Evolutionary conservation across 495 filamentous ascomycete species (phyloP).

Genomic region (Peziza echinospora): DNA sequence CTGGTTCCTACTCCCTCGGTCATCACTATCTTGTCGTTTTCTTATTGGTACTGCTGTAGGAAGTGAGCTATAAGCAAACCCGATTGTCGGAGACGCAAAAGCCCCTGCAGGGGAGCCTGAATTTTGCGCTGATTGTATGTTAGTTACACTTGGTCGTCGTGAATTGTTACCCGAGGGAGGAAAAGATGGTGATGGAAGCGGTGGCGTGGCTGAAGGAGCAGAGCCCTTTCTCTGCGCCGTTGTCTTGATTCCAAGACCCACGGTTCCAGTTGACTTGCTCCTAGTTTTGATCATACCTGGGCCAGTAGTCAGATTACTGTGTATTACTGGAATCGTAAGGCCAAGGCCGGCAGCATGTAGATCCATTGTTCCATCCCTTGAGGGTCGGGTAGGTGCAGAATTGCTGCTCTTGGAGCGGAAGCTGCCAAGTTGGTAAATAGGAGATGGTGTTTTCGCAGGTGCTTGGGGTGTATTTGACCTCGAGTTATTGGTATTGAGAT

Average conservation of each 20-base stretch:
- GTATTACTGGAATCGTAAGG: conserved; percentile 12
- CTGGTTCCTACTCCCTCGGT: conserved; percentile 5
- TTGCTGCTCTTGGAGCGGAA: conserved; percentile 10
- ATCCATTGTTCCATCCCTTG: conserved; percentile 11
- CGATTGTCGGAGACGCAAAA: neutral
- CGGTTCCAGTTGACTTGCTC: conserved; percentile 15
- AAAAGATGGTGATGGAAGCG: conserved; percentile 2
- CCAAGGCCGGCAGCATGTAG: conserved; percentile 10
- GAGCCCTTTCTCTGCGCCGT: conserved; percentile 8
- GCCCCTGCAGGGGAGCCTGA: too few relatives aligned
- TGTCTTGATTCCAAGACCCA: conserved; percentile 10
- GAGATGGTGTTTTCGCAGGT: conserved; percentile 5
- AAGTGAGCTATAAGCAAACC: conserved; percentile 5
- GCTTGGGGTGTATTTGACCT: neutral
- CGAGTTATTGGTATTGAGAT: neutral
- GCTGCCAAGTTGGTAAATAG: conserved; percentile 4
- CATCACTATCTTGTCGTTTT: conserved; percentile 4
- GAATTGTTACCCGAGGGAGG: neutral
- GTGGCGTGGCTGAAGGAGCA: conserved; percentile 12
- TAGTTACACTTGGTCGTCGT: neutral
- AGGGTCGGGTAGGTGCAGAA: conserved; percentile 7
- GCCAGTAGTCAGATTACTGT: conserved; percentile 3
- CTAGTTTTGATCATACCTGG: conserved; percentile 12
- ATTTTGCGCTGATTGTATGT: neutral
- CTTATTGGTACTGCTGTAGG: conserved; percentile 5